A percentile compares a stretch with the other conserved stretches of the same genome.
Evolutionary conservation across 176 grass and related monocot genomes (phyloP).

Genomic region (Rhynchospora breviuscula): DNA sequence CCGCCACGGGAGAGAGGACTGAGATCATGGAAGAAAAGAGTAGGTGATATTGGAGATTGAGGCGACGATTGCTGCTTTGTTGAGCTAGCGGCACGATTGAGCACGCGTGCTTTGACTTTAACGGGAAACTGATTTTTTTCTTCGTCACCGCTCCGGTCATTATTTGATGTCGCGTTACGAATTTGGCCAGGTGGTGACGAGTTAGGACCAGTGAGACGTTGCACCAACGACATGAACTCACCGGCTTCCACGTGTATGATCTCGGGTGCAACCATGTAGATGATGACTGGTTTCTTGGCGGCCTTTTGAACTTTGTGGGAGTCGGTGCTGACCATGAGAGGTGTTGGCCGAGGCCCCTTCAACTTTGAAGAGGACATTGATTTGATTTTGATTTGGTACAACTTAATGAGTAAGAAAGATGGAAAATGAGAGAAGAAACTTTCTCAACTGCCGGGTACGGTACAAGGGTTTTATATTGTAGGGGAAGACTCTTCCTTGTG

Average conservation of each 20-base stretch:
- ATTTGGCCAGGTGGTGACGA: not conserved
- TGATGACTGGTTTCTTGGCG: constrained; percentile 53
- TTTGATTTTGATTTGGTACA: constrained; percentile 8
- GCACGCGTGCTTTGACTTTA: constrained; percentile 61
- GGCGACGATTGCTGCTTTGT: constrained; percentile 20
- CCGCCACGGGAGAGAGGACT: constrained; percentile 39
- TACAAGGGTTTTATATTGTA: not conserved
- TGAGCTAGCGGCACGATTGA: constrained; percentile 26
- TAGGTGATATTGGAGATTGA: constrained; percentile 30
- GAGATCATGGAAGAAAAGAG: constrained; percentile 56
- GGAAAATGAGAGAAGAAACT: constrained; percentile 1
- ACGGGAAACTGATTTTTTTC: constrained; percentile 32
- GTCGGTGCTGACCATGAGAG: constrained; percentile 42
- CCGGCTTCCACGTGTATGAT: constrained; percentile 80
- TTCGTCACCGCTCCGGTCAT: not conserved
- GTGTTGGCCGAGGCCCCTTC: constrained; percentile 15
- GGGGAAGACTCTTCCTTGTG: not conserved
- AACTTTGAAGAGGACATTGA: constrained; percentile 30
- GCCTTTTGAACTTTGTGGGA: constrained; percentile 66
- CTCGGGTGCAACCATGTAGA: constrained; percentile 86
- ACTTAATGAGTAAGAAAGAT: not conserved
- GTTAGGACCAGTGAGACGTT: constrained; percentile 74
- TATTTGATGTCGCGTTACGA: not conserved
- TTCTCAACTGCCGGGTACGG: not conserved
- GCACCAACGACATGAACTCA: constrained; percentile 83